Base-by-base conservation (phyloP, 129 eudicot species). In the Erigeron canadensis region DNA sequence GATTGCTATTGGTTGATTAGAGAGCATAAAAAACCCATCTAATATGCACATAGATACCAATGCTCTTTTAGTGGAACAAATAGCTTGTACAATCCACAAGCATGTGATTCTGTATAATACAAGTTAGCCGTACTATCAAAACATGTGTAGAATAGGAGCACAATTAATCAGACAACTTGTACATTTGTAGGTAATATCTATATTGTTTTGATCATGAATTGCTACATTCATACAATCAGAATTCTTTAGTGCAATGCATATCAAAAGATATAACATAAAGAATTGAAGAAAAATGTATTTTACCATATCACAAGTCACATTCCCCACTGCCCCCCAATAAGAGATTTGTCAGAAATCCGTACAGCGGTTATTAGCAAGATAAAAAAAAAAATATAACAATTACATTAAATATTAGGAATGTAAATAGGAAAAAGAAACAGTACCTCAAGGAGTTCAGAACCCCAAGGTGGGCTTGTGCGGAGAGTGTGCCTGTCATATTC, bases 401-500 rank as follows among this genome's bases (percentile, higher is more conserved):
- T 53, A 53, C 58, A 68, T 51, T 28, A n/a, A 42, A 66, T 6
- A 34, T 57, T 48, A 57, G 15, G 67, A 18, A 51, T 28, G 4
- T 5, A 47, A 13, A 34, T 18, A 46, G 5, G 5, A 53, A 53
- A n/a, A 17, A 53, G 2, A 17, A 53, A 13, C 16, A 1, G 58
- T 75, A 90, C 99, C 99, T 94, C 99, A 75, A 94, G 96, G 72
- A 94, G 92, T 74, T 94, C 99, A 46, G 99, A 94, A 57, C 99
- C 99, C 99, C 99, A 94, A 69, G 99, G 99, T 22, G 99, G 96
- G 75, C 99, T 94, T 74, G 99, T 94, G 10, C 99, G 95, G 37
- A 94, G 97, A 58, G 90, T 86, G 76, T 94, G 99, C 74, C 99
- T 85, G 69, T 94, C 99, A 47, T 94, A 94, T 86, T 94, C 99